phyloP scores from a whole-genome alignment of 306 rosid species.

The Carpinus fangiana region DNA sequence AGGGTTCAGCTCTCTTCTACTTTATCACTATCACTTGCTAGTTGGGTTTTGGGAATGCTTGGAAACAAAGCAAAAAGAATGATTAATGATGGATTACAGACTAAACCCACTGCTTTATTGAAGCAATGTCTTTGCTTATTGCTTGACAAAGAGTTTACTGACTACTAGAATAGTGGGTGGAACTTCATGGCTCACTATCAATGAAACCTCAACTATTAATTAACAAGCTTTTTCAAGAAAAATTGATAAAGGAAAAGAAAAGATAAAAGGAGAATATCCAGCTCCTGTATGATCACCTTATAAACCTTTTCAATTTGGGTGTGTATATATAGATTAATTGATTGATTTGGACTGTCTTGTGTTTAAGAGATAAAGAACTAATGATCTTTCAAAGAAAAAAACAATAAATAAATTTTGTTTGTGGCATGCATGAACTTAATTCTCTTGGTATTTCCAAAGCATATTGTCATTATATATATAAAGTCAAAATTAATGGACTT shows the following conservation, averaged over 20 bases:
- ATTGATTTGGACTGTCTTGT: neutral
- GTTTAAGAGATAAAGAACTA: no score
- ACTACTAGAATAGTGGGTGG: slow-evolving; percentile 21
- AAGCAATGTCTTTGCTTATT: slow-evolving; percentile 46
- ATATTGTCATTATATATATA: no score
- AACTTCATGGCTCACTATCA: slow-evolving; percentile 27
- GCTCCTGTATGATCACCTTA: neutral
- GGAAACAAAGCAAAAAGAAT: slow-evolving; percentile 39
- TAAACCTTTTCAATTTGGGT: neutral
- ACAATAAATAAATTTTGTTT: no score
- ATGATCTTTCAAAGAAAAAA: no score
- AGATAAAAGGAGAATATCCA: neutral
- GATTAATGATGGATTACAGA: slow-evolving; percentile 37
- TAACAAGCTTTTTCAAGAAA: slow-evolving; percentile 1
- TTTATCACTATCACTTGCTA: slow-evolving; percentile 22
- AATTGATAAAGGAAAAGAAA: neutral
- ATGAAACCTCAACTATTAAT: slow-evolving; percentile 29
- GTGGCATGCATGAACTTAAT: neutral
- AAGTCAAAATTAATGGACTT: no score
- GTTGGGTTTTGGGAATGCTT: slow-evolving; percentile 29
- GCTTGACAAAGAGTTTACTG: slow-evolving; percentile 32
- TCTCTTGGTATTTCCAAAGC: no score
- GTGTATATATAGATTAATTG: neutral
- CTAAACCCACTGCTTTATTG: slow-evolving; percentile 29
- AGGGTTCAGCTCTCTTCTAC: neutral